phyloP scores from a whole-genome alignment of 176 grass and related monocot species.

The Juncus effusus region DNA sequence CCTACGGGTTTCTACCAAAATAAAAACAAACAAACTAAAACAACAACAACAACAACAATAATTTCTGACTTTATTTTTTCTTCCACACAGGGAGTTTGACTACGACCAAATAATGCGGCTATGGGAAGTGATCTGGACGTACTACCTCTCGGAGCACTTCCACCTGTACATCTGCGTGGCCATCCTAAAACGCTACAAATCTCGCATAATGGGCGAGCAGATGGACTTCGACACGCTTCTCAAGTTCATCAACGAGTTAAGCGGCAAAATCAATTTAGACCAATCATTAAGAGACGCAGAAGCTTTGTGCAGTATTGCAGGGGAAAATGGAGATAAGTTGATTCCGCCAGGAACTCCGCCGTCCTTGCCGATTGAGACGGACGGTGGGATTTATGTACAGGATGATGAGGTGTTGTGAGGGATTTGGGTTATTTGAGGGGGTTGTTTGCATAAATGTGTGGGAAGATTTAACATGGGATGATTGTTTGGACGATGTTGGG shows the following conservation, averaged over 20 bases:
- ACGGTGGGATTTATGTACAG: conserved; percentile 58
- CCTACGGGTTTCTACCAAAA: no score
- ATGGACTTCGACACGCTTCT: conserved; percentile 99
- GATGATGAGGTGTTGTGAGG: conserved; percentile 80
- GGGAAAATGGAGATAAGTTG: conserved; percentile 60
- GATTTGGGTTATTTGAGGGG: background rate
- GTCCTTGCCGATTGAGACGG: conserved; percentile 67
- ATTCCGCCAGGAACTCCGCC: conserved; percentile 91
- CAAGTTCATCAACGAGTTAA: conserved; percentile 98
- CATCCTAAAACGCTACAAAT: conserved; percentile 67
- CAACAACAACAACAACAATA: no score
- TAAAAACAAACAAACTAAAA: no score
- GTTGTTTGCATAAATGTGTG: background rate
- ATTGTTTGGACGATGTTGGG: background rate
- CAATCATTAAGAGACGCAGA: conserved; percentile 67
- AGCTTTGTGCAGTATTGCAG: conserved; percentile 53
- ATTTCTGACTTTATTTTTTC: no score
- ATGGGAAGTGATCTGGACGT: conserved; percentile 95
- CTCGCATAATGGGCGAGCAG: conserved; percentile 69
- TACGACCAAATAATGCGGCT: conserved; percentile 74
- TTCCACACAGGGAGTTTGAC: conserved; percentile 71
- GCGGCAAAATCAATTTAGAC: conserved; percentile 74
- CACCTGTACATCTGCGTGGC: conserved; percentile 90
- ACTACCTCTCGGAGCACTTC: conserved; percentile 90
- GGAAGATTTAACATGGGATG: background rate